A percentile compares a stretch with the other conserved stretches of the same genome.
phyloP scores from a whole-genome alignment of 108 stramenopile species.

The Skeletonema menzelii region DNA sequence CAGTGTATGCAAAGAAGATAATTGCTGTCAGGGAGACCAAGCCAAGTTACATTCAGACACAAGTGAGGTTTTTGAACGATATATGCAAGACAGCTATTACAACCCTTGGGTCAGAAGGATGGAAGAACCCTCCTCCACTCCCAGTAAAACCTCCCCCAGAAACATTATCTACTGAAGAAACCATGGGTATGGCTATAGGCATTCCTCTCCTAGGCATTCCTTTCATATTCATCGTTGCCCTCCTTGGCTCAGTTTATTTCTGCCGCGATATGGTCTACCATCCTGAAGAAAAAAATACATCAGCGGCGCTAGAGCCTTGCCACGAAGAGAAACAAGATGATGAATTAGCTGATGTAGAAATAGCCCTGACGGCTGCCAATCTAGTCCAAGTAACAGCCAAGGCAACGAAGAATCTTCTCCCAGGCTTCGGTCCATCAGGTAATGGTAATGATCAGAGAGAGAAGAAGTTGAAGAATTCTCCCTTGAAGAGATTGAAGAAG shows the following conservation, averaged over 20 bases:
- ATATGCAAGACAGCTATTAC: neutral
- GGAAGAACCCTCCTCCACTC: neutral
- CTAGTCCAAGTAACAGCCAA: neutral
- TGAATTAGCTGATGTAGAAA: neutral
- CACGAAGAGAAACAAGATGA: neutral
- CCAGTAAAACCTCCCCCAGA: neutral
- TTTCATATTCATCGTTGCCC: too few relatives aligned
- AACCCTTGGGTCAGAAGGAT: neutral
- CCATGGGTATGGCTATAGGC: neutral
- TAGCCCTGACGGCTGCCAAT: neutral
- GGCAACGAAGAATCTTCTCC: neutral
- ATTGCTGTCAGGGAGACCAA: neutral
- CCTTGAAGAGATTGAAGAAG: neutral
- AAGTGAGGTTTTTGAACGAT: neutral
- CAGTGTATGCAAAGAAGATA: neutral
- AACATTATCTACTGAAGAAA: neutral
- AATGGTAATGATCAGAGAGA: too few relatives aligned
- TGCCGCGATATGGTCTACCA: neutral
- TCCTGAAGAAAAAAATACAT: too few relatives aligned
- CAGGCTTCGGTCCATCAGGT: neutral
- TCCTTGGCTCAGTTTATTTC: neutral
- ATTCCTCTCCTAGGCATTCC: neutral
- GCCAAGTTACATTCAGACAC: neutral
- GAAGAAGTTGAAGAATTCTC: too few relatives aligned
- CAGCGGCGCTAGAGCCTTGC: too few relatives aligned